Evolutionary conservation across 768 basidiomycete species (phyloP).

Genomic region (Boletus pseudopeckii): DNA sequence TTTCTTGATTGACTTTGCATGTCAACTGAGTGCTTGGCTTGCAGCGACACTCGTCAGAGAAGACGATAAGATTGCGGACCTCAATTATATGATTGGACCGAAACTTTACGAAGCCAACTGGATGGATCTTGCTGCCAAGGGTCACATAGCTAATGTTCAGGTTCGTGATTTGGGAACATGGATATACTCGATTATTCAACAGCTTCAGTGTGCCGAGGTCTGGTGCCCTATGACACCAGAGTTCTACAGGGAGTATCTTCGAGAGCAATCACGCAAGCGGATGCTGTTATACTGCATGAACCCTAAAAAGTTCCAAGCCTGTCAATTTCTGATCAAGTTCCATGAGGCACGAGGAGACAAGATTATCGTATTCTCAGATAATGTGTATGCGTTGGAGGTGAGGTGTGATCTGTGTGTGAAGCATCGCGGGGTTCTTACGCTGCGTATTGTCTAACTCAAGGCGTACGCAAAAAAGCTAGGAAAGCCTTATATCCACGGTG

Average conservation of each 20-base stretch:
- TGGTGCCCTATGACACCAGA: constrained; percentile 99
- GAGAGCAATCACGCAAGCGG: constrained; percentile 87
- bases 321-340: constrained; percentile 97
- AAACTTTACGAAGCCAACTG: constrained; percentile 99
- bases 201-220: constrained; percentile 88
- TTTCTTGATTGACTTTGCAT: not conserved
- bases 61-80: constrained; percentile 97
- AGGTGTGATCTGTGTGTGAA: constrained; percentile 11
- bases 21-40: constrained; percentile 1
- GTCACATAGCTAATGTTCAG: constrained; percentile 99
- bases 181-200: not conserved
- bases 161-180: constrained; percentile 40
- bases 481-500: constrained; percentile 96
- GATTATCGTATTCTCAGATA: constrained; percentile 99
- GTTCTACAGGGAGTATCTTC: constrained; percentile 96
- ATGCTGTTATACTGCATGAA: constrained; percentile 99
- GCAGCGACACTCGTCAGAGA: constrained; percentile 96
- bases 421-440: not conserved
- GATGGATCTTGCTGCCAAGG: constrained; percentile 99
- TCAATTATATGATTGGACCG: constrained; percentile 99
- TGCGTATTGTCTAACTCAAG: constrained; percentile 34
- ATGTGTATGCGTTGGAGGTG: constrained; percentile 95
- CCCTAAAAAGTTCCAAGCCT: constrained; percentile 98
- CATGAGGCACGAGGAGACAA: constrained; percentile 98
- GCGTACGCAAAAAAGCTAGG: constrained; percentile 91